These are phyloP conservation scores for Phytophthora boehmeriae DNA, from an alignment of 352 stramenopile genomes.

Conservation along the genomic window DNA sequence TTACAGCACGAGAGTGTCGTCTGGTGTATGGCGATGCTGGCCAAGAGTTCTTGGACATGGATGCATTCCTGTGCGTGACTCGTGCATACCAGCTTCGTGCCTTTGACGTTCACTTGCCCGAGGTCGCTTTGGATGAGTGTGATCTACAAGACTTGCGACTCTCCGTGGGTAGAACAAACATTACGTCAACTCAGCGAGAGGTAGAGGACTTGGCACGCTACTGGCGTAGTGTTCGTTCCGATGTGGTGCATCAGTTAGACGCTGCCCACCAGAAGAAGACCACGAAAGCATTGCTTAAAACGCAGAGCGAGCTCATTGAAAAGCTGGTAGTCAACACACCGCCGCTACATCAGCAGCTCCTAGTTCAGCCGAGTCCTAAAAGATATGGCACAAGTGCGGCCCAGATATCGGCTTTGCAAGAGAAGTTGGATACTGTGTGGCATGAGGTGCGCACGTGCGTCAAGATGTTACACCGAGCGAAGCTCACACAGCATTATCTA, in stretches of 20 bases:
- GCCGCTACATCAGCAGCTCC: slow-evolving; percentile 16
- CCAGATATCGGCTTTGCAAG: slow-evolving; percentile 22
- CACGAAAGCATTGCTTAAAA: slow-evolving; percentile 62
- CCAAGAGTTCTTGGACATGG: slow-evolving; percentile 60
- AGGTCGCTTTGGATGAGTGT: slow-evolving; percentile 51
- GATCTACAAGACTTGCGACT: slow-evolving; percentile 56
- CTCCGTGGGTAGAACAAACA: slow-evolving; percentile 58
- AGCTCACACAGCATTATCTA: slow-evolving; percentile 75
- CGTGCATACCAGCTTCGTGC: slow-evolving; percentile 62
- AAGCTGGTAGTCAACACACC: slow-evolving; percentile 42
- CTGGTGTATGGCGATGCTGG: slow-evolving; percentile 72
- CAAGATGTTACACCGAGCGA: slow-evolving; percentile 69
- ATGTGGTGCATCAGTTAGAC: slow-evolving; percentile 61
- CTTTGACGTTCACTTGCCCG: slow-evolving; percentile 55
- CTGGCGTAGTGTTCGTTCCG: slow-evolving; percentile 55
- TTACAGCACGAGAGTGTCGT: slow-evolving; percentile 58
- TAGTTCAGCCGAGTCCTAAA: slow-evolving; percentile 20
- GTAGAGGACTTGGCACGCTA: slow-evolving; percentile 70
- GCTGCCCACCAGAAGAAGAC: slow-evolving; percentile 65
- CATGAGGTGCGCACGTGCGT: slow-evolving; percentile 64
- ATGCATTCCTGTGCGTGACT: slow-evolving; percentile 60
- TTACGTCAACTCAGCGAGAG: slow-evolving; percentile 58
- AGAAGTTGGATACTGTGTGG: slow-evolving; percentile 47
- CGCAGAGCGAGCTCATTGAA: slow-evolving; percentile 64
- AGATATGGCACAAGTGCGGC: slow-evolving; percentile 24